Conservation (phyloP, 2,329 filamentous ascomycete species). For the Phoma sp. region DNA sequence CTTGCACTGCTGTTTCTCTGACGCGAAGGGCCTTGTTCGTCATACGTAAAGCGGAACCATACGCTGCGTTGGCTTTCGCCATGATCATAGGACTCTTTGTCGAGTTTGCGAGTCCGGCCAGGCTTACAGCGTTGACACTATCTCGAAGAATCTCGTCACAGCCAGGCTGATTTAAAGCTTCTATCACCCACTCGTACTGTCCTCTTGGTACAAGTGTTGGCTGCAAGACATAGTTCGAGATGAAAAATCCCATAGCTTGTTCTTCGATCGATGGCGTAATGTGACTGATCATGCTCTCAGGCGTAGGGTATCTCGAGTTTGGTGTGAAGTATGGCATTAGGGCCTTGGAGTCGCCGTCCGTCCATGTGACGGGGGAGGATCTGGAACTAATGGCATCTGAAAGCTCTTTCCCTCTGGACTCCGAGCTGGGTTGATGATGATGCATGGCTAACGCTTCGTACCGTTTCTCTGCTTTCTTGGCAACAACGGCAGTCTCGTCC, state of each 20-base stretch:
- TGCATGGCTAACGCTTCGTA: conserved; percentile 35
- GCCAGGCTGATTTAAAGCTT: conserved; percentile 26
- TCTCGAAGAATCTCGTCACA: conserved; percentile 28
- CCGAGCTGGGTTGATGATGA: background rate
- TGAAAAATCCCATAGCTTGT: conserved; percentile 41
- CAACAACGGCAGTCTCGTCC: conserved; percentile 38
- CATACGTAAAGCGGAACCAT: conserved; percentile 32
- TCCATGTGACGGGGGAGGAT: background rate
- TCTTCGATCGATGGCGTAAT: conserved; percentile 36
- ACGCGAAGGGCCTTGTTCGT: conserved; percentile 34
- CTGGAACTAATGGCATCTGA: background rate
- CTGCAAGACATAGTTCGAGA: conserved; percentile 36
- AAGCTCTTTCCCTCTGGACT: background rate
- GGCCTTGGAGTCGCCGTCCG: background rate
- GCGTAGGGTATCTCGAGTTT: conserved; percentile 19
- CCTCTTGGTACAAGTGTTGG: conserved; percentile 34
- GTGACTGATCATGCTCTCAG: conserved; percentile 18
- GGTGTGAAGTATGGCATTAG: background rate
- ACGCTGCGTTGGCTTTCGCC: conserved; percentile 35
- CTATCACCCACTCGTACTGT: conserved; percentile 38
- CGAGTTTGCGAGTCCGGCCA: conserved; percentile 36
- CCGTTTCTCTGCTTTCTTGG: conserved; percentile 32
- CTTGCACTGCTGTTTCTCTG: conserved; percentile 26
- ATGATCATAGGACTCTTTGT: conserved; percentile 31
- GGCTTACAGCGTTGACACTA: conserved; percentile 34